Percentiles rank a stretch among this genome's conserved stretches.
Conservation (phyloP, 2,329 filamentous ascomycete species). For the Fusarium sp. region DNA sequence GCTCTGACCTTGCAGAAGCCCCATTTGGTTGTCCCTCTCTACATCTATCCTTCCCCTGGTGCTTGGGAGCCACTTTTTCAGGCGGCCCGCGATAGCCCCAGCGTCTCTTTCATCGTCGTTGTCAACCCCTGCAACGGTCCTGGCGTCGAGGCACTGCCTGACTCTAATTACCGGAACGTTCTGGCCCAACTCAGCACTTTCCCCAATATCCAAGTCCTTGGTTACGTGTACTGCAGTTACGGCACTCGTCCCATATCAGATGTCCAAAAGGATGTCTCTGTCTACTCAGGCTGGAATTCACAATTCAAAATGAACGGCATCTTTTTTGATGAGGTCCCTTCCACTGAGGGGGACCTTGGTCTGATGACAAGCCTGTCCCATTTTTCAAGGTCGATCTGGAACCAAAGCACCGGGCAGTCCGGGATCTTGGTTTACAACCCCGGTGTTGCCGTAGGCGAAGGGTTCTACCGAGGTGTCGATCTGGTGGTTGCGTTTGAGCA, state of each 20-base stretch:
- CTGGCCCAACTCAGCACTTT: not conserved
- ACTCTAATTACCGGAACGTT: not conserved
- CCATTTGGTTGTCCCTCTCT: slow-evolving; percentile 1
- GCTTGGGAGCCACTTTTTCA: slow-evolving; percentile 10
- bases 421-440: slow-evolving; percentile 1
- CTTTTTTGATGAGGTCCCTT: slow-evolving; percentile 39
- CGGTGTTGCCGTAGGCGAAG: slow-evolving; percentile 1
- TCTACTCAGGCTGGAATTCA: slow-evolving; percentile 32
- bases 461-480: not conserved
- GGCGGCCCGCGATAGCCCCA: not conserved
- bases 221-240: slow-evolving; percentile 41
- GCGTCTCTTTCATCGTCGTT: slow-evolving; percentile 9
- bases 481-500: slow-evolving; percentile 6
- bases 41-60: slow-evolving; percentile 14
- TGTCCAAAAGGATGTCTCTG: slow-evolving; percentile 20
- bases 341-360: not conserved
- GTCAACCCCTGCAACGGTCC: slow-evolving; percentile 14
- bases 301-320: slow-evolving; percentile 31
- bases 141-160: not conserved
- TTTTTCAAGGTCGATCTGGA: slow-evolving; percentile 14
- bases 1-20: not conserved
- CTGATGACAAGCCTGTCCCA: slow-evolving; percentile 20
- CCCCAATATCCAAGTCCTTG: slow-evolving; percentile 6
- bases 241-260: slow-evolving; percentile 11
- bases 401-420: not conserved